These are phyloP conservation scores for Hymenoscyphus salicellus DNA, from an alignment of 2,329 filamentous ascomycete genomes.

Conservation along the genomic window DNA sequence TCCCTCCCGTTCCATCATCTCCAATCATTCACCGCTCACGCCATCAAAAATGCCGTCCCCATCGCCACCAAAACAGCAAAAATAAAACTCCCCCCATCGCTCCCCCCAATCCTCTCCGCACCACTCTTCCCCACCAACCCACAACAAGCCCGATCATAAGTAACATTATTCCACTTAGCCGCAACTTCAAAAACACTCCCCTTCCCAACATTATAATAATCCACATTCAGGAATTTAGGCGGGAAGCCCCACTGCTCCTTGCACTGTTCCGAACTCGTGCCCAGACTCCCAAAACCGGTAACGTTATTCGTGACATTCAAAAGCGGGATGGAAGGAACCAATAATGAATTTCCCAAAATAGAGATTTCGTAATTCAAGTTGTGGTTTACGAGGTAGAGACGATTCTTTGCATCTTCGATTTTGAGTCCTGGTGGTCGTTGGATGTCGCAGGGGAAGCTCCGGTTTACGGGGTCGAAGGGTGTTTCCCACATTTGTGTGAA, in stretches of 20 bases:
- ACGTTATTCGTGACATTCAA: slow-evolving; percentile 71
- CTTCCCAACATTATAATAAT: slow-evolving; percentile 69
- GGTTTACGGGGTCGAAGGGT: slow-evolving; percentile 60
- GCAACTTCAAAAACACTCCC: slow-evolving; percentile 78
- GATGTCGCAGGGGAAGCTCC: slow-evolving; percentile 70
- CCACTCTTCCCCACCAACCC: slow-evolving; percentile 36
- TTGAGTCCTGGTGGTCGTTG: slow-evolving; percentile 71
- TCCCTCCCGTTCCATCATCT: neutral
- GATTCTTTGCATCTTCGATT: slow-evolving; percentile 50
- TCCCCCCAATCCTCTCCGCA: neutral
- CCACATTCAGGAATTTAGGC: slow-evolving; percentile 77
- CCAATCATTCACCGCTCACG: neutral
- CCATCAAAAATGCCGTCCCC: neutral
- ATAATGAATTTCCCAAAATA: slow-evolving; percentile 59
- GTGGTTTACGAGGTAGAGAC: slow-evolving; percentile 83
- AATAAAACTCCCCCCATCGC: neutral
- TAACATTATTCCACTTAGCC: slow-evolving; percentile 68
- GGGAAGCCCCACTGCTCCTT: slow-evolving; percentile 59
- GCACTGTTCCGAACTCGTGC: slow-evolving; percentile 62
- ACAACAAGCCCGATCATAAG: slow-evolving; percentile 58
- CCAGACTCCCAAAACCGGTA: slow-evolving; percentile 64
- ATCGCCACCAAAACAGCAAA: neutral
- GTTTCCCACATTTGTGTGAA: slow-evolving; percentile 91
- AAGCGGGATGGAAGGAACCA: slow-evolving; percentile 69
- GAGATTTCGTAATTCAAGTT: slow-evolving; percentile 80